Percentiles rank a stretch among this genome's conserved stretches.
These are phyloP conservation scores for Paecilomyces niveus DNA, from an alignment of 2,329 filamentous ascomycete genomes.

Conservation along the genomic window DNA sequence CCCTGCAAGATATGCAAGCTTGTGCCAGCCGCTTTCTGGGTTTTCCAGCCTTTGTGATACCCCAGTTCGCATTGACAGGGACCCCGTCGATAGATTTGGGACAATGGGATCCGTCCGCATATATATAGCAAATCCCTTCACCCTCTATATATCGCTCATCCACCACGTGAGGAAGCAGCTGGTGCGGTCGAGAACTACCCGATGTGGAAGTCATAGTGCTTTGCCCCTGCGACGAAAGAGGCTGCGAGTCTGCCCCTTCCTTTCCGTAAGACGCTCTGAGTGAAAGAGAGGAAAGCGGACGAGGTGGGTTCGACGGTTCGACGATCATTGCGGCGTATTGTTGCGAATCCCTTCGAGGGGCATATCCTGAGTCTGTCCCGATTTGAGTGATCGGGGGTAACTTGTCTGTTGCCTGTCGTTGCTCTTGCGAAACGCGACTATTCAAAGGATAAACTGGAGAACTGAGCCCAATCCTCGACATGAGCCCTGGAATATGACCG, in stretches of 20 bases:
- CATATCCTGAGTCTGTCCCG: constrained; percentile 2
- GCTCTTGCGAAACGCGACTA: constrained; percentile 1
- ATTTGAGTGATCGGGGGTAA: constrained; percentile 27
- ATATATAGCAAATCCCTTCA: constrained; percentile 76
- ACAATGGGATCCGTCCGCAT: constrained; percentile 77
- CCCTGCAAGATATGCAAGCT: constrained; percentile 85
- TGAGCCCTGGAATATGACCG: constrained; percentile 13
- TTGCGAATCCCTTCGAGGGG: constrained; percentile 7
- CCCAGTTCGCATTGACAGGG: constrained; percentile 83
- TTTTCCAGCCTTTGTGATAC: constrained; percentile 88
- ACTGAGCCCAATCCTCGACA: constrained; percentile 1
- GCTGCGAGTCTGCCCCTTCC: constrained; percentile 4
- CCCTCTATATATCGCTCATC: constrained; percentile 52
- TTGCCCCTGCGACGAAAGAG: constrained; percentile 1
- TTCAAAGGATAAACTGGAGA: not conserved
- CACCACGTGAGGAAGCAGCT: constrained; percentile 27
- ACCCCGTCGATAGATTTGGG: constrained; percentile 81
- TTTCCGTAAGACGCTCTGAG: constrained; percentile 12
- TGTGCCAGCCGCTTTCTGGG: constrained; percentile 85
- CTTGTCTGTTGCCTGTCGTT: constrained; percentile 10
- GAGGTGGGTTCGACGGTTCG: constrained; percentile 11
- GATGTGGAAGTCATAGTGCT: constrained; percentile 2
- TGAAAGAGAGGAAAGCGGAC: constrained; percentile 12
- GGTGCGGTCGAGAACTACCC: constrained; percentile 5
- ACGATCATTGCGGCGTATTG: constrained; percentile 12